These are phyloP conservation scores for Fusarium sp. DNA, from an alignment of 2,329 filamentous ascomycete species.

Conservation along the genomic window DNA sequence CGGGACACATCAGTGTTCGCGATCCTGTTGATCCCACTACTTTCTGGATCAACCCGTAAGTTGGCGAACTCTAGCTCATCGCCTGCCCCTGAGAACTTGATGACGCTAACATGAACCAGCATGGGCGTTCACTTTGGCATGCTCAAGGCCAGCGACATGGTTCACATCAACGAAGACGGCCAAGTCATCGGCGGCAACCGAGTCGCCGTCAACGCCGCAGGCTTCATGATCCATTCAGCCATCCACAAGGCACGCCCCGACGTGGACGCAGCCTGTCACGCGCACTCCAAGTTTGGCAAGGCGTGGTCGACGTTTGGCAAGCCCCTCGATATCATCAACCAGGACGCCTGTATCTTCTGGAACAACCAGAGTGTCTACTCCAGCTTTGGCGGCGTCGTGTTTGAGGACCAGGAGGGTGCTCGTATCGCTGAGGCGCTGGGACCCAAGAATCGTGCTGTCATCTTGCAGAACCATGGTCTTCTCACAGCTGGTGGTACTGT, in stretches of 20 bases:
- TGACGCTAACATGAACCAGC: constrained; percentile 9
- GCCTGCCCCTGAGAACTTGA: not conserved
- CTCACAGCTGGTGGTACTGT: constrained; percentile 73
- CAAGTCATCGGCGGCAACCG: constrained; percentile 70
- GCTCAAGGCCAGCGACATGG: constrained; percentile 71
- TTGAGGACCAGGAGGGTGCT: constrained; percentile 69
- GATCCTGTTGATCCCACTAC: constrained; percentile 69
- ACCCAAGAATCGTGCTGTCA: constrained; percentile 60
- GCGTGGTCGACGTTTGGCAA: constrained; percentile 70
- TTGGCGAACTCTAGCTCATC: not conserved
- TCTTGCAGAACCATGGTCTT: constrained; percentile 74
- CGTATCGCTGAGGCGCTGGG: constrained; percentile 70
- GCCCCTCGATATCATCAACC: constrained; percentile 71
- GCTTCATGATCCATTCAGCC: constrained; percentile 72
- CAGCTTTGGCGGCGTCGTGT: constrained; percentile 72
- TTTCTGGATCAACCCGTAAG: constrained; percentile 74
- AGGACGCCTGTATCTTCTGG: constrained; percentile 69
- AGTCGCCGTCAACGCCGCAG: constrained; percentile 67
- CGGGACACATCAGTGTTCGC: constrained; percentile 72
- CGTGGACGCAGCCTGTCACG: constrained; percentile 70
- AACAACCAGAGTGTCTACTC: constrained; percentile 68
- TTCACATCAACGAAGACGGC: constrained; percentile 69
- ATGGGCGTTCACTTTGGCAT: constrained; percentile 71
- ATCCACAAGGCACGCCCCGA: constrained; percentile 70
- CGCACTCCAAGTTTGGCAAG: constrained; percentile 68